These are phyloP conservation scores for Scedosporium aurantiacum DNA, from an alignment of 2,329 filamentous ascomycete genomes.

Conservation along the genomic window DNA sequence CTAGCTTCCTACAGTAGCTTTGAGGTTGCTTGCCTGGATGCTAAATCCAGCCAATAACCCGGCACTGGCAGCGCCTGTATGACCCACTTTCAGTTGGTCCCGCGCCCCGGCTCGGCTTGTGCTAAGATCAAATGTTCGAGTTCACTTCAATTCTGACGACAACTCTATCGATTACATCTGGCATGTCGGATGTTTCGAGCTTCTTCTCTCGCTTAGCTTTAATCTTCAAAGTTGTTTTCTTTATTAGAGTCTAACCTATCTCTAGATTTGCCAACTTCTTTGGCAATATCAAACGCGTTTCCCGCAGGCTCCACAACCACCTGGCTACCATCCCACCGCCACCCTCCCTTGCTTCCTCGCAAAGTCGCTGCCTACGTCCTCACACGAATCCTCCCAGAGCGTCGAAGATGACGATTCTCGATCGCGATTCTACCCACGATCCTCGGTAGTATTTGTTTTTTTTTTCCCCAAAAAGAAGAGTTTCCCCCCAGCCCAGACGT, in stretches of 20 bases:
- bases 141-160: neutral
- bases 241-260: no score
- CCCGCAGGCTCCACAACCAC: no score
- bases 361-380: neutral
- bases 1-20: no score
- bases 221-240: no score
- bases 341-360: neutral
- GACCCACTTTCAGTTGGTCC: neutral
- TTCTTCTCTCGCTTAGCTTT: no score
- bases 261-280: no score
- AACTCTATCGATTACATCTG: neutral
- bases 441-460: neutral
- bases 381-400: neutral
- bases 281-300: no score
- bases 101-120: neutral
- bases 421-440: neutral
- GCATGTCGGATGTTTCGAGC: no score
- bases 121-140: neutral
- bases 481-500: no score
- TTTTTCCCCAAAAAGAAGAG: neutral
- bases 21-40: neutral
- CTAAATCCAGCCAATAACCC: neutral
- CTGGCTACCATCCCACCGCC: neutral
- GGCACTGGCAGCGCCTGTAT: neutral
- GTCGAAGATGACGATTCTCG: neutral